A percentile compares a stretch with the other conserved stretches of the same genome.
Evolutionary conservation across 2,329 filamentous ascomycete genomes (phyloP).

Genomic region (Aspergillus carbonarius): DNA sequence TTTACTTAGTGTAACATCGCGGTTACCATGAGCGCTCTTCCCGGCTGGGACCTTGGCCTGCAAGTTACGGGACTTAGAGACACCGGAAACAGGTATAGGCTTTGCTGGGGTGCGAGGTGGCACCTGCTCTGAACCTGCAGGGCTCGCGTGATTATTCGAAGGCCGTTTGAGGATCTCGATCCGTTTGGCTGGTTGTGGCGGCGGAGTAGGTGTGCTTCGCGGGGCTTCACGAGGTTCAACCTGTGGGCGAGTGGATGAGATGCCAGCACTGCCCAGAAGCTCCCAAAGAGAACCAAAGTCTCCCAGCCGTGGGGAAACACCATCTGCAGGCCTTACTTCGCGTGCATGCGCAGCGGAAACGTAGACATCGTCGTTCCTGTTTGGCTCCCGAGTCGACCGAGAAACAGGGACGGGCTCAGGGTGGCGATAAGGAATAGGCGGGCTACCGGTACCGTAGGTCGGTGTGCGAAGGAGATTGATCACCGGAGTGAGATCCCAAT

Average conservation of each 20-base stretch:
- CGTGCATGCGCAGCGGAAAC: not conserved
- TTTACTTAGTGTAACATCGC: slow-evolving; percentile 4
- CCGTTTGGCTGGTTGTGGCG: slow-evolving; percentile 4
- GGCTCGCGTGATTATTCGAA: not conserved
- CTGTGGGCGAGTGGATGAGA: slow-evolving; percentile 11
- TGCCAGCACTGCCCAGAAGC: slow-evolving; percentile 29
- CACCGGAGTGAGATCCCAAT: slow-evolving; percentile 49
- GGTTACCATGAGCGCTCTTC: slow-evolving; percentile 6
- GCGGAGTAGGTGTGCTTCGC: not conserved
- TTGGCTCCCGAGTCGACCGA: slow-evolving; percentile 4
- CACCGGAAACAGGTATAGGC: slow-evolving; percentile 2
- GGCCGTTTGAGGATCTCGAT: slow-evolving; percentile 24
- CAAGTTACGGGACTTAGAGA: slow-evolving; percentile 2
- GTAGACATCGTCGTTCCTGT: slow-evolving; percentile 12
- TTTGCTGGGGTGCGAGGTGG: slow-evolving; percentile 5
- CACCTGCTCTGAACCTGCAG: not conserved
- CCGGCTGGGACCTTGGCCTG: not conserved
- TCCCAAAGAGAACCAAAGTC: slow-evolving; percentile 47
- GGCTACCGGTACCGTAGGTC: slow-evolving; percentile 16
- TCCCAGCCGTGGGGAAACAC: slow-evolving; percentile 34
- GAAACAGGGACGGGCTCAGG: slow-evolving; percentile 10
- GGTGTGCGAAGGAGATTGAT: slow-evolving; percentile 44
- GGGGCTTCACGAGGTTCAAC: slow-evolving; percentile 1
- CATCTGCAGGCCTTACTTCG: not conserved
- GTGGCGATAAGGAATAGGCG: slow-evolving; percentile 12